These are phyloP conservation scores for Jackrogersella minutella DNA, from an alignment of 495 filamentous ascomycete species.

Conservation along the genomic window DNA sequence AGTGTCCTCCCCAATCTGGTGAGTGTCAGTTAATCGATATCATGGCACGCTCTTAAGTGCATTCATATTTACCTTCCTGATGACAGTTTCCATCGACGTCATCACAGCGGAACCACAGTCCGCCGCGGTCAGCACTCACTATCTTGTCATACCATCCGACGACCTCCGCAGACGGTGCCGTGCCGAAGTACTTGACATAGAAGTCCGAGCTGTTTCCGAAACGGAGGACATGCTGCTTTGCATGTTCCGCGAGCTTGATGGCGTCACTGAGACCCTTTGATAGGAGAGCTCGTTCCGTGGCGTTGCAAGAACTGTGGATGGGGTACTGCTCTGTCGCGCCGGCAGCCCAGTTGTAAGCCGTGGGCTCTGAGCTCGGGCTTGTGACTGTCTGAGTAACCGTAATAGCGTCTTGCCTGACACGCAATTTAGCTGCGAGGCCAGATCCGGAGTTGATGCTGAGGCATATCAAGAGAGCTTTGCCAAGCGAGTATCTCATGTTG, in stretches of 20 bases:
- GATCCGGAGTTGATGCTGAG: conserved; percentile 6
- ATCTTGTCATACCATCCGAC: conserved; percentile 63
- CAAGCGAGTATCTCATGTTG: conserved; percentile 9
- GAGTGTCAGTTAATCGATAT: conserved; percentile 13
- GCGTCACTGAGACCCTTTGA: conserved; percentile 58
- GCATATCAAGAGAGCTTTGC: conserved; percentile 4
- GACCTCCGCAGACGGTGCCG: conserved; percentile 55
- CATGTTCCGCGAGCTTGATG: conserved; percentile 57
- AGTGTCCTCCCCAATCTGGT: conserved; percentile 65
- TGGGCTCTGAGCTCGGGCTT: background rate
- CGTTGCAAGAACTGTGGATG: conserved; percentile 66
- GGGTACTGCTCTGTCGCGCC: conserved; percentile 43
- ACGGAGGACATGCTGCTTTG: conserved; percentile 56
- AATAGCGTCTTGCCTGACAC: conserved; percentile 7
- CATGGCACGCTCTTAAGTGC: background rate
- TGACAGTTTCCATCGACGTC: conserved; percentile 65
- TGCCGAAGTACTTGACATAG: conserved; percentile 66
- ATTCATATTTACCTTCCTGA: conserved; percentile 47
- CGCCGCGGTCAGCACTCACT: conserved; percentile 55
- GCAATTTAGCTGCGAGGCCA: conserved; percentile 8
- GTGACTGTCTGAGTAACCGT: conserved; percentile 24
- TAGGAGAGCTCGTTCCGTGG: conserved; percentile 59
- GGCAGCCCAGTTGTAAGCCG: conserved; percentile 29
- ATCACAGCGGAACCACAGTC: conserved; percentile 64
- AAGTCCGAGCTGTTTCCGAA: conserved; percentile 59